Evolutionary conservation across 306 rosid genomes (phyloP).

Genomic region (Gastrolobium villosum): DNA sequence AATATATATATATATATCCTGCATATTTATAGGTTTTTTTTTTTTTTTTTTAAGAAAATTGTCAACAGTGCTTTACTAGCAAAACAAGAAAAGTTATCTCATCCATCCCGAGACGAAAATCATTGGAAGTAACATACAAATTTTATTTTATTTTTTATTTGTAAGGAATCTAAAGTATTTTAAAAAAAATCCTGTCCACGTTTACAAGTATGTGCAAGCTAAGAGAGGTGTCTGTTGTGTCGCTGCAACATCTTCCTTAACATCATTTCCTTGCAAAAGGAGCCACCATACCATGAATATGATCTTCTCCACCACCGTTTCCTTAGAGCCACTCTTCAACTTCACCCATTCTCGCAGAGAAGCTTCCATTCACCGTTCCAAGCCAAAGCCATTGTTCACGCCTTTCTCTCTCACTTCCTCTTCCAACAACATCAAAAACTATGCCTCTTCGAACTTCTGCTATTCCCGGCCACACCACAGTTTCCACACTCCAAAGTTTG

Average conservation of each 20-base stretch:
- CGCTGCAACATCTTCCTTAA: background rate
- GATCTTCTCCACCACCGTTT: slow-evolving; percentile 77
- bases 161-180: background rate
- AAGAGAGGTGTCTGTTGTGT: background rate
- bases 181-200: slow-evolving; percentile 23
- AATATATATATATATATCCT: too few relatives aligned
- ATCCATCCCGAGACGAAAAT: background rate
- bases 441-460: slow-evolving; percentile 52
- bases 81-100: background rate
- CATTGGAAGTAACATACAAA: background rate
- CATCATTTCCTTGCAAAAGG: slow-evolving; percentile 41
- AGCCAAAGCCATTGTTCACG: slow-evolving; percentile 47
- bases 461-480: slow-evolving; percentile 48
- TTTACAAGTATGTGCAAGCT: background rate
- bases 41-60: background rate
- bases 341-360: slow-evolving; percentile 42
- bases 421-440: slow-evolving; percentile 37
- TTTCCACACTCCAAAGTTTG: slow-evolving; percentile 50
- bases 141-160: background rate
- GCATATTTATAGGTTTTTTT: too few relatives aligned
- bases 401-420: slow-evolving; percentile 45
- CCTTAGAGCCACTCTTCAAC: slow-evolving; percentile 59
- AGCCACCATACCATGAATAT: slow-evolving; percentile 56
- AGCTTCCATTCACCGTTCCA: slow-evolving; percentile 26
- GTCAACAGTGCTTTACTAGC: background rate